Evolutionary conservation across 495 filamentous ascomycete species (phyloP), one percentile per base, ranked within the genome.

Genomic region (Chaetomium fimeti): DNA sequence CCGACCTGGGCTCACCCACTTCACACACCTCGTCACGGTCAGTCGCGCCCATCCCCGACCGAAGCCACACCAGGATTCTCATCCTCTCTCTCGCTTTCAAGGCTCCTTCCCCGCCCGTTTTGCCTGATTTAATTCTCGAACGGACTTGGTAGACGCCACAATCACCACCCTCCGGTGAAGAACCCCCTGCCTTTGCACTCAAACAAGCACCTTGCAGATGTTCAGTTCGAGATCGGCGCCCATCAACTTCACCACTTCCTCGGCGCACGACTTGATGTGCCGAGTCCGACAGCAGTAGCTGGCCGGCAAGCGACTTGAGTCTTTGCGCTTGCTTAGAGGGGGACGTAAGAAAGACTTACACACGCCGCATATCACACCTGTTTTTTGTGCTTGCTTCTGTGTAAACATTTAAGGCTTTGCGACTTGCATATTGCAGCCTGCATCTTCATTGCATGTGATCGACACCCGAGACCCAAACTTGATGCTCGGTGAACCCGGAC

Each of bases 271-370:
- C 32, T 73, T 29, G 49, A 74, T 75, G 75, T 72, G 73, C 69
- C 75, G 70, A 68, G 59, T 57, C 60, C 64, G 25, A 66, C 68
- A 64, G 61, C 72, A 72, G 71, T 75, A 76, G 69, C 57, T 66
- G 64, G 51, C 60, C 69, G 66, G 77, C 79, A 79, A 70, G 81
- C 82, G 82, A 84, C 82, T 84, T 68, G 74, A 81, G 82, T 84
- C 82, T 84, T 84, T 84, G 82, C 82, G 82, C 80, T 84, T 81
- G 78, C 76, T 80, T 58, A 36, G 65, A 71, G 73, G 79, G 79
- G 77, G 75, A 73, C 71, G 73, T 71, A 68, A 81, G 81, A 84
- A 84, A 84, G 82, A 83, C 82, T 84, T 79, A 68, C 57, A 68
- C 57, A 52, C 36, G 25, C 60, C 64, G 47, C 54, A 45, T 67